Conservation (phyloP, 176 grass and related monocot genomes). For the Musa acuminata region DNA sequence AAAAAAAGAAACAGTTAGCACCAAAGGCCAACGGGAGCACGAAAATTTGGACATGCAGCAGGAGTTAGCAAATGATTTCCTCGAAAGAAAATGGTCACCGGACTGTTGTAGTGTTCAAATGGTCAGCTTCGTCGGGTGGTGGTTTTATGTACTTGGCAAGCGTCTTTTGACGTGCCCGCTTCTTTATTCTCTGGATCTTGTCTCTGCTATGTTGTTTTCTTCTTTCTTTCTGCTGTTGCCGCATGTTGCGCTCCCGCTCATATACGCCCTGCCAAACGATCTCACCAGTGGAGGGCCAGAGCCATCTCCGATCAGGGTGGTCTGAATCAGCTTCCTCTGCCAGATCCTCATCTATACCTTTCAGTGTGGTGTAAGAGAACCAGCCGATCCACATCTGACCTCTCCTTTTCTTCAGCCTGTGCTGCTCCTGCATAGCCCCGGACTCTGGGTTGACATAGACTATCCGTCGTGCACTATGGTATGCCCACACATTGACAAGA, state of each 20-base stretch:
- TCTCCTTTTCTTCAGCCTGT: slow-evolving; percentile 44
- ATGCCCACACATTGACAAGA: slow-evolving; percentile 91
- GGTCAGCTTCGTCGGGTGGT: slow-evolving; percentile 38
- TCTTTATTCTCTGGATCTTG: slow-evolving; percentile 87
- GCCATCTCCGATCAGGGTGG: slow-evolving; percentile 41
- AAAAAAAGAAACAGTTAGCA: not conserved
- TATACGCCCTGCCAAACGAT: slow-evolving; percentile 88
- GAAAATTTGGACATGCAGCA: not conserved
- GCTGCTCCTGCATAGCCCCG: slow-evolving; percentile 84
- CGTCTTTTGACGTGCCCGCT: slow-evolving; percentile 68
- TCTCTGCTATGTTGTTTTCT: slow-evolving; percentile 71
- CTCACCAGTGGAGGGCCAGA: slow-evolving; percentile 87
- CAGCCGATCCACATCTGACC: slow-evolving; percentile 66
- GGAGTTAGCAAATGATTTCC: not conserved
- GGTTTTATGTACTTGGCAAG: slow-evolving; percentile 89
- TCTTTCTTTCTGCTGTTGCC: slow-evolving; percentile 75
- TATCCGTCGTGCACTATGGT: slow-evolving; percentile 74
- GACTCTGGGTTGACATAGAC: slow-evolving; percentile 77
- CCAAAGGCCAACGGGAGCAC: not conserved
- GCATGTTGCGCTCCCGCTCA: slow-evolving; percentile 72
- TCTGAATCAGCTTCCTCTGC: slow-evolving; percentile 81
- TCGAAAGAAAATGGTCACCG: slow-evolving; percentile 4
- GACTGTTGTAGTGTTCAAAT: slow-evolving; percentile 22
- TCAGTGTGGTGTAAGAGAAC: slow-evolving; percentile 67
- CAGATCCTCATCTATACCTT: slow-evolving; percentile 91